Conservation (phyloP, 2,329 filamentous ascomycete genomes). For the Sarocladiaceae sp. region DNA sequence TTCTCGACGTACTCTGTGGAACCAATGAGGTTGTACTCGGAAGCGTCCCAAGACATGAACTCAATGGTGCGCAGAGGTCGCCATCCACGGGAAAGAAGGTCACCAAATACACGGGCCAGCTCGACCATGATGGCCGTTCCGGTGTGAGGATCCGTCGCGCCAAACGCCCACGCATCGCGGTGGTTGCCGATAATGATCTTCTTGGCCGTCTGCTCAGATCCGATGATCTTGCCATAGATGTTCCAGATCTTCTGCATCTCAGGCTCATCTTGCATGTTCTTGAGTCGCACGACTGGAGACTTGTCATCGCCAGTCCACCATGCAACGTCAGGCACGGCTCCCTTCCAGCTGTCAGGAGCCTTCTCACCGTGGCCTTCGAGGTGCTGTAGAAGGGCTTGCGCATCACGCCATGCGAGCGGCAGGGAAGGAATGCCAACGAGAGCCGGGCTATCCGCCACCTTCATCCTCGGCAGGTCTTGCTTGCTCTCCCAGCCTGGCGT, state of each 20-base stretch:
- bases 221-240: conserved; percentile 76
- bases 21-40: conserved; percentile 89
- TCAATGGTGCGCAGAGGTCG: conserved; percentile 89
- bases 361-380: conserved; percentile 70
- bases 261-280: conserved; percentile 83
- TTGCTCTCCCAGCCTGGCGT: conserved; percentile 82
- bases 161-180: conserved; percentile 88
- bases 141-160: conserved; percentile 78
- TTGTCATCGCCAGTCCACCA: conserved; percentile 80
- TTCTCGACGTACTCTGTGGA: conserved; percentile 95
- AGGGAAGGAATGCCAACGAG: conserved; percentile 84
- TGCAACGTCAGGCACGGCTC: conserved; percentile 68
- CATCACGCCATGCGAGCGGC: conserved; percentile 86
- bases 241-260: conserved; percentile 87
- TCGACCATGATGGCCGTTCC: conserved; percentile 92
- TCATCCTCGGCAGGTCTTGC: conserved; percentile 60
- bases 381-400: conserved; percentile 70
- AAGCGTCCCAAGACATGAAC: conserved; percentile 95
- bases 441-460: conserved; percentile 65
- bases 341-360: conserved; percentile 68
- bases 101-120: conserved; percentile 78
- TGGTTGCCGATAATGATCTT: conserved; percentile 89
- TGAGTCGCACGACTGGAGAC: conserved; percentile 74
- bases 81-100: conserved; percentile 76
- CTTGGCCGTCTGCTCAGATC: conserved; percentile 79